These are phyloP conservation scores for Tripidium arundinaceum DNA, from an alignment of 202 grass and related monocot species.

Conservation along the genomic window DNA sequence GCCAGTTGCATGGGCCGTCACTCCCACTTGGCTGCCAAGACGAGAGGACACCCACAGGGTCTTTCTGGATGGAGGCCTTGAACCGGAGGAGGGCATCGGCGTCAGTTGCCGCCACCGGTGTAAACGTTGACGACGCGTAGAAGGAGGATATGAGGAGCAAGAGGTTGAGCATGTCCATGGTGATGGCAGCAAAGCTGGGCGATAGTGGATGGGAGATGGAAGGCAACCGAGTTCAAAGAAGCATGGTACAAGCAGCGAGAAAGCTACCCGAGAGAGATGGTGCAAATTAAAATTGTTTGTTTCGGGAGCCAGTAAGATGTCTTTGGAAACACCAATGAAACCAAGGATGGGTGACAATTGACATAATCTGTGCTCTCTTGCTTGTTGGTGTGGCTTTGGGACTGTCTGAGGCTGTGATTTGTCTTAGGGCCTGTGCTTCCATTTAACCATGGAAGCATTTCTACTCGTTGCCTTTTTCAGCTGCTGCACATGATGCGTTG, in stretches of 20 bases:
- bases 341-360: no score
- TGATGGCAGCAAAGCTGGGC: not conserved
- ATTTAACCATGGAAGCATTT: no score
- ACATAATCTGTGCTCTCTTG: no score
- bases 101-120: conserved; percentile 16
- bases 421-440: no score
- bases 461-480: no score
- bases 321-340: no score
- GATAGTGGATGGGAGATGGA: not conserved
- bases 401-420: no score
- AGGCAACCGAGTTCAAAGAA: not conserved
- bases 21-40: conserved; percentile 35
- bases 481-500: no score
- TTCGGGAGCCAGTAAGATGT: not conserved
- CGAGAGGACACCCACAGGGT: conserved; percentile 42
- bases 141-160: conserved; percentile 37
- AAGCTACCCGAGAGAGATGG: not conserved
- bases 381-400: no score
- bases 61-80: conserved; percentile 53
- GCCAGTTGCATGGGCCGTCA: conserved; percentile 48
- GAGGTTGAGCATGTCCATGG: conserved; percentile 36
- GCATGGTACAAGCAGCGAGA: not conserved
- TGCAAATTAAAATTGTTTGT: not conserved
- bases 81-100: conserved; percentile 55
- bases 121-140: not conserved